phyloP scores from a whole-genome alignment of 306 rosid species.

The Dryas alaskensis region DNA sequence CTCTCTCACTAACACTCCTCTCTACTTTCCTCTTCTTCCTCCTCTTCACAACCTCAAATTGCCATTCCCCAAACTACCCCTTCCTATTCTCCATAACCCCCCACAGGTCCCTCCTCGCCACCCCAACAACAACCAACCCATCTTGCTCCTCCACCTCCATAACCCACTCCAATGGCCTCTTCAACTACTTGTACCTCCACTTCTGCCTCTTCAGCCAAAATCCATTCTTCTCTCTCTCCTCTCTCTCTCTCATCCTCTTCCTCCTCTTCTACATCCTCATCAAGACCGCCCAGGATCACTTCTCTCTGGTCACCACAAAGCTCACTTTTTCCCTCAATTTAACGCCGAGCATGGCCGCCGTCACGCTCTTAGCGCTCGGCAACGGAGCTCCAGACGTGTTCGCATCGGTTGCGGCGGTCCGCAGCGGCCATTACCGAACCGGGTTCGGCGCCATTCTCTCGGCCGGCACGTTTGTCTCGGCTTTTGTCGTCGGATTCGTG shows the following conservation, averaged over 20 bases:
- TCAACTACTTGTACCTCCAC: slow-evolving; percentile 49
- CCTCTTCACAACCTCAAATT: slow-evolving; percentile 27
- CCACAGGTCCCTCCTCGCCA: slow-evolving; percentile 50
- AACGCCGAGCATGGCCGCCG: slow-evolving; percentile 87
- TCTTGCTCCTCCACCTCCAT: slow-evolving; percentile 31
- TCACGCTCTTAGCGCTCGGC: slow-evolving; percentile 81
- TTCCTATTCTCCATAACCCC: neutral
- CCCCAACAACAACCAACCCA: neutral
- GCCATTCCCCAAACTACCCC: slow-evolving; percentile 7
- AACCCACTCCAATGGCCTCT: slow-evolving; percentile 46
- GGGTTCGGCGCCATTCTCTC: slow-evolving; percentile 89
- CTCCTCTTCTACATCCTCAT: slow-evolving; percentile 86
- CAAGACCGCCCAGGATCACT: slow-evolving; percentile 82
- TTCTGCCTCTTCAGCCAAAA: slow-evolving; percentile 41
- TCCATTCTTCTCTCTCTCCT: slow-evolving; percentile 41
- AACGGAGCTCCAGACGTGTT: slow-evolving; percentile 95
- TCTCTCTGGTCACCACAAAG: slow-evolving; percentile 71
- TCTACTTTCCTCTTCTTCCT: slow-evolving; percentile 40
- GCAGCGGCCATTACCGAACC: slow-evolving; percentile 74
- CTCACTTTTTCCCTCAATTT: slow-evolving; percentile 67
- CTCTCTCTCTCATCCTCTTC: slow-evolving; percentile 55
- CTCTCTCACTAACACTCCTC: slow-evolving; percentile 28
- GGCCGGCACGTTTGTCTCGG: slow-evolving; percentile 88
- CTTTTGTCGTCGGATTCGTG: slow-evolving; percentile 87
- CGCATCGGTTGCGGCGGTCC: slow-evolving; percentile 80